phyloP scores from a whole-genome alignment of 1,139 yeast genomes.

The Yamadazyma diddensiae region DNA sequence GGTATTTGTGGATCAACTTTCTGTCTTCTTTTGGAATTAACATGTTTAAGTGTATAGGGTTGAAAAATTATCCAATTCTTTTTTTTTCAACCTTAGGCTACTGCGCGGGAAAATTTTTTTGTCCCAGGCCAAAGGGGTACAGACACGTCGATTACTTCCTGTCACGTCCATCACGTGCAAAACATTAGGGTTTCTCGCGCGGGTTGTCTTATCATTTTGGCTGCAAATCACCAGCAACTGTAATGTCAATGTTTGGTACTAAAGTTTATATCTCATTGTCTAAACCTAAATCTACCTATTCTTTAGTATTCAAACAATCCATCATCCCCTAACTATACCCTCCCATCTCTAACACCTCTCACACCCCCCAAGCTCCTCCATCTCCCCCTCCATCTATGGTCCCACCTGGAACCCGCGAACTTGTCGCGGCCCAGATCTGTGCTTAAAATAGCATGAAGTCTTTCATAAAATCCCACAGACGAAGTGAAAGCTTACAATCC shows the following conservation, averaged over 20 bases:
- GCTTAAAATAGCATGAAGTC: conserved; percentile 34
- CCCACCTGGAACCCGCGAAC: too few species aligned
- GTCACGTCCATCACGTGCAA: conserved; percentile 9
- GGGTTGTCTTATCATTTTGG: too few species aligned
- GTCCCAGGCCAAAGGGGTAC: conserved; percentile 1
- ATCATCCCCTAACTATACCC: too few species aligned
- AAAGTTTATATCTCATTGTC: neutral
- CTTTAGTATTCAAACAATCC: too few species aligned
- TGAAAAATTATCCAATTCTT: conserved; percentile 13
- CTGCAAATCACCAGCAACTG: conserved; percentile 1
- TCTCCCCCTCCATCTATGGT: too few species aligned
- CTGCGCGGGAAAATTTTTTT: conserved; percentile 10
- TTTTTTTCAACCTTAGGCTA: conserved; percentile 9
- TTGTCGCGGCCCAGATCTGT: neutral
- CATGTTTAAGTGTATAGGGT: conserved; percentile 49
- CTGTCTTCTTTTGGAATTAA: conserved; percentile 99
- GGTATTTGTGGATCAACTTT: conserved; percentile 98
- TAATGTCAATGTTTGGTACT: neutral
- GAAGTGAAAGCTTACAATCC: conserved; percentile 23
- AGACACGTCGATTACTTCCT: conserved; percentile 1
- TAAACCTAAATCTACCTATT: too few species aligned
- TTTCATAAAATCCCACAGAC: conserved; percentile 44
- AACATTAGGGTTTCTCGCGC: conserved; percentile 6
- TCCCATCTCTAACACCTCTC: too few species aligned
- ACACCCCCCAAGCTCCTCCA: too few species aligned